Percentiles rank a stretch among this genome's conserved stretches.
Conservation (phyloP, 305 asterid genomes). For the Andrographis paniculata region DNA sequence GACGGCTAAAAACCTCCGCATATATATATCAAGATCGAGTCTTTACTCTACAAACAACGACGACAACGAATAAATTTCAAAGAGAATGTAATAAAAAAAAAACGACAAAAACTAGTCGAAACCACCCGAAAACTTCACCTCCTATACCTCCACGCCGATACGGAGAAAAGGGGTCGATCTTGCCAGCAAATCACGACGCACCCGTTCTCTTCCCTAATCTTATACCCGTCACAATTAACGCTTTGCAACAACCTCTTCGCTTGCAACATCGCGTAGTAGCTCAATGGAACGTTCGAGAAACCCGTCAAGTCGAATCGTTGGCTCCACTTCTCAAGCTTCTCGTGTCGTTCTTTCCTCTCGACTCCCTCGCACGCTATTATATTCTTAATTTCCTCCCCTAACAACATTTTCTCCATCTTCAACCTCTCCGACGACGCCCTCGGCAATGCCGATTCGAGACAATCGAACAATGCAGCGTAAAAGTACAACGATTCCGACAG, state of each 20-base stretch:
- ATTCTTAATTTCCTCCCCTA: constrained; percentile 66
- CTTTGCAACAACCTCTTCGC: constrained; percentile 49
- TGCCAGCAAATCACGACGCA: constrained; percentile 62
- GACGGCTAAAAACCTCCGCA: constrained; percentile 22
- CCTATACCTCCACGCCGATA: constrained; percentile 59
- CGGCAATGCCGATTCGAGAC: constrained; percentile 50
- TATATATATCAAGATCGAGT: constrained; percentile 12
- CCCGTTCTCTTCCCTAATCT: constrained; percentile 50
- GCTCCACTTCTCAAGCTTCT: constrained; percentile 55
- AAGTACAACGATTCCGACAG: constrained; percentile 44
- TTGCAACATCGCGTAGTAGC: constrained; percentile 56
- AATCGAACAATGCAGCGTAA: constrained; percentile 57
- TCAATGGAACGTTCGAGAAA: constrained; percentile 38
- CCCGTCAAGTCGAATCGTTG: constrained; percentile 42
- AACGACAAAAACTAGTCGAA: constrained; percentile 6
- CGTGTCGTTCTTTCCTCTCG: constrained; percentile 59
- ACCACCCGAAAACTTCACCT: constrained; percentile 20
- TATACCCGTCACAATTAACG: constrained; percentile 46
- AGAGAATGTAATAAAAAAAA: no score
- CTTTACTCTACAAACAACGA: constrained; percentile 18
- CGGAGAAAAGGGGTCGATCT: constrained; percentile 48
- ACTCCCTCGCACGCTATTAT: constrained; percentile 54
- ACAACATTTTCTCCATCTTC: constrained; percentile 54
- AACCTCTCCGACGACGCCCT: constrained; percentile 46
- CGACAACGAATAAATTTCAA: constrained; percentile 5